These are phyloP conservation scores for Jaapia argillacea DNA, from an alignment of 768 basidiomycete genomes.

Conservation along the genomic window DNA sequence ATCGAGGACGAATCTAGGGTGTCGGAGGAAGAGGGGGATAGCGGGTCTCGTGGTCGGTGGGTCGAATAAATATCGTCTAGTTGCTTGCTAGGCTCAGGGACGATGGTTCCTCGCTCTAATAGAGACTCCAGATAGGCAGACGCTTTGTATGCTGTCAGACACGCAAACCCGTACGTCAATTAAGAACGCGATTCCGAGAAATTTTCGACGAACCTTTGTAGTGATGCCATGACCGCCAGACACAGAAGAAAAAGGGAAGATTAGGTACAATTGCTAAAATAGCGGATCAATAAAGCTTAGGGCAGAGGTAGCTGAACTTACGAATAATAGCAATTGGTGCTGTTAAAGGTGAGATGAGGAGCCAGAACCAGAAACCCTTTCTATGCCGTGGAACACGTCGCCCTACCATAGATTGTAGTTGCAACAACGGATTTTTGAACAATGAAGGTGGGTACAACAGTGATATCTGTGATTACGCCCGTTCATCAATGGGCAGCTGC, in stretches of 20 bases:
- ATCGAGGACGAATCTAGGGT: neutral
- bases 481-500: neutral
- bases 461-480: conserved; percentile 35
- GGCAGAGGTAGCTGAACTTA: conserved; percentile 23
- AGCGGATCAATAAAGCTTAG: neutral
- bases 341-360: conserved; percentile 58
- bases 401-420: conserved; percentile 41
- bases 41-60: conserved; percentile 12
- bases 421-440: conserved; percentile 25
- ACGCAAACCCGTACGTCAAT: neutral
- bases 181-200: conserved; percentile 1
- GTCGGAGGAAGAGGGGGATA: conserved; percentile 8
- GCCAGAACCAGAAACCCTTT: conserved; percentile 58
- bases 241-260: conserved; percentile 78
- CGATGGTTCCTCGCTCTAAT: conserved; percentile 42
- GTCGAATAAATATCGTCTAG: conserved; percentile 49
- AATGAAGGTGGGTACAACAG: conserved; percentile 40
- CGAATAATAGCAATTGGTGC: conserved; percentile 72
- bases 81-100: conserved; percentile 39
- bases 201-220: conserved; percentile 62
- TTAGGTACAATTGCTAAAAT: conserved; percentile 67
- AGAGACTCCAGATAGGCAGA: conserved; percentile 59
- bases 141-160: conserved; percentile 48
- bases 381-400: conserved; percentile 53
- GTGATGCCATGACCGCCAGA: conserved; percentile 81